Evolutionary conservation across 139 green algal species (phyloP).

Genomic region (Chlamydomonas sphaeroides): DNA sequence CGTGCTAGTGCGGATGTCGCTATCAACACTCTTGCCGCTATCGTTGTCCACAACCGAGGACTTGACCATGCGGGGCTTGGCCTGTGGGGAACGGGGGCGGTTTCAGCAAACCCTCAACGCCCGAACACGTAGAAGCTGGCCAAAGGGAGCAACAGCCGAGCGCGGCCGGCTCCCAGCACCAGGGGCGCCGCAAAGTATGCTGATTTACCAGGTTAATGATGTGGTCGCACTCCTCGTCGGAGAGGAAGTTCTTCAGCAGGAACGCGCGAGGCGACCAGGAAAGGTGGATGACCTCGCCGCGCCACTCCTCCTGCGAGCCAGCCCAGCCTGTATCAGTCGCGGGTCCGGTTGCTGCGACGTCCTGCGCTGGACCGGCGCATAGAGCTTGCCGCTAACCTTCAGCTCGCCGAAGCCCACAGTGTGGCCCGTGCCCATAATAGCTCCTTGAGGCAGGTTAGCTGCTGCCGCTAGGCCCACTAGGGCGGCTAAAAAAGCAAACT

Average conservation of each 20-base stretch:
- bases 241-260: slow-evolving; percentile 66
- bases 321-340: no score
- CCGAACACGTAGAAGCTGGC: no score
- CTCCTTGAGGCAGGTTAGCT: neutral
- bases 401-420: slow-evolving; percentile 52
- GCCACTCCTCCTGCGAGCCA: slow-evolving; percentile 68
- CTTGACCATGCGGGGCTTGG: slow-evolving; percentile 59
- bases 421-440: slow-evolving; percentile 32
- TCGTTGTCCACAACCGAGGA: slow-evolving; percentile 71
- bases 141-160: no score
- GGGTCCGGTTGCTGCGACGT: no score
- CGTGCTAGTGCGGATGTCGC: slow-evolving; percentile 63
- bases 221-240: slow-evolving; percentile 73
- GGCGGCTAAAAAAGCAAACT: neutral
- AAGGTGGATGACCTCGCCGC: slow-evolving; percentile 69
- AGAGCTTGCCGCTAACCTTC: slow-evolving; percentile 29
- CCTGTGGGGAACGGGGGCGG: neutral
- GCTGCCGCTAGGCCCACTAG: neutral
- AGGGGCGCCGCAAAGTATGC: no score
- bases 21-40: slow-evolving; percentile 61
- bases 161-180: no score
- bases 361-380: no score
- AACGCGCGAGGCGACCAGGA: slow-evolving; percentile 70
- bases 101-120: no score
- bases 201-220: slow-evolving; percentile 58